Evolutionary conservation across 2,329 filamentous ascomycete genomes (phyloP).

Genomic region (Neonectria ditissima): DNA sequence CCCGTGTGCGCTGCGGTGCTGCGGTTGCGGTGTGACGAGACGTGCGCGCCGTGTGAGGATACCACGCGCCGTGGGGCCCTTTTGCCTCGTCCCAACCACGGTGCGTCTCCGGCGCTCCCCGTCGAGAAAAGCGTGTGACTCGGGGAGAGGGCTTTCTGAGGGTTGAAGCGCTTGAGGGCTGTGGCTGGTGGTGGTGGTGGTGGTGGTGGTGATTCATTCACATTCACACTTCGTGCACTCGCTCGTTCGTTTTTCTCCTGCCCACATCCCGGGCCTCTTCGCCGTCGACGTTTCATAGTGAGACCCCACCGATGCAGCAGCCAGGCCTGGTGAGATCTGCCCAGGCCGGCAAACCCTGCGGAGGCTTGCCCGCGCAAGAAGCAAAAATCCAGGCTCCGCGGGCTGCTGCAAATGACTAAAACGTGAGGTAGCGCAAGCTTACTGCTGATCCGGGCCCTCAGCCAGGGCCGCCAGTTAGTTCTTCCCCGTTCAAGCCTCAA

Average conservation of each 20-base stretch:
- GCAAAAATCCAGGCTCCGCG: background rate
- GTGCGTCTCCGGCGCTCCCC: background rate
- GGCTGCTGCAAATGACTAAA: no score
- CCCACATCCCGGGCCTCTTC: constrained; percentile 9
- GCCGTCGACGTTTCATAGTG: constrained; percentile 25
- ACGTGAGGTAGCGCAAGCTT: background rate
- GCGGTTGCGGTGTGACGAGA: constrained; percentile 15
- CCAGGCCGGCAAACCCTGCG: background rate
- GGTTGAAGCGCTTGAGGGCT: no score
- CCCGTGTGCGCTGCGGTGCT: background rate
- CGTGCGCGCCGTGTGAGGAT: constrained; percentile 4
- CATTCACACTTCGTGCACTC: no score
- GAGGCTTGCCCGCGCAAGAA: background rate
- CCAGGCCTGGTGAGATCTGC: constrained; percentile 13
- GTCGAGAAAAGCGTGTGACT: no score
- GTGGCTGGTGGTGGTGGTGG: no score
- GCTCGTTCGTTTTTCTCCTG: no score
- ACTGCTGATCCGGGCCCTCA: background rate
- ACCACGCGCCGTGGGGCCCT: background rate
- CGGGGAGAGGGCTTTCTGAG: no score
- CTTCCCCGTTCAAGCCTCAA: constrained; percentile 11
- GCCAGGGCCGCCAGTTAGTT: background rate
- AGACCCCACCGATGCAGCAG: constrained; percentile 2
- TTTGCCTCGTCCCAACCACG: constrained; percentile 12
- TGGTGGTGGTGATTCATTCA: background rate